Evolutionary conservation across 148 eudicot genomes (phyloP), one percentile per base, ranked within the genome.

Genomic region (Chenopodium formosanum): DNA sequence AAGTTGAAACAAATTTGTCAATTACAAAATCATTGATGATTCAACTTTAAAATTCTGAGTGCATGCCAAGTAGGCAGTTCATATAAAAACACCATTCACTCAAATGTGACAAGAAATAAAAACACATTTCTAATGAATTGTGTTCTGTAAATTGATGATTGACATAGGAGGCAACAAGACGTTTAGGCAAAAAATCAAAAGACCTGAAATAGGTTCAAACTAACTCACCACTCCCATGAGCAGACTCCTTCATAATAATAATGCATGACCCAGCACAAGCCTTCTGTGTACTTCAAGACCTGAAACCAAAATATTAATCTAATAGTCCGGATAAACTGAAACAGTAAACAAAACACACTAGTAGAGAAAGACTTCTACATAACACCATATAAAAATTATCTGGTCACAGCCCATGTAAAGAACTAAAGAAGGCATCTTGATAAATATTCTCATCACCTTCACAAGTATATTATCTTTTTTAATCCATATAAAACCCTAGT

Each of bases 221-320:
- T 60, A 78, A 83, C 82, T 79, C 86, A 94, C 99, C 99, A 94
- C 67, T 91, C 83, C 99, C 99, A 96, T 75, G 99, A 96, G 85
- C 97, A 92, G 85, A 96, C 99, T 23, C 99, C 99, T 90, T 96
- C 97, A 84, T 96, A 96, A 82, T 96, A 96, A 84, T 96, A 96
- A 83, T 91, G 98, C 99, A 96, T 92, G 81, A 94, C 99, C 99
- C 98, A 94, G 83, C 98, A 96, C 74, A 96, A 79, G 53, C 98
- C 99, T 90, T 96, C 98, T 14, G 89, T 85, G 86, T 96, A 96
- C 77, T 88, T 92, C 83, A 84, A 50, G 34, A 92, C 98, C 99
- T 96, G 88, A 76, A 82, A 80, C 77, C 11, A 12, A 44, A 64
- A 53, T 72, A 46, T 56, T 4, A 74, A 78, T 63, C 40, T 82